Evolutionary conservation across 176 grass and related monocot genomes (phyloP), one percentile per base, ranked within the genome.

Genomic region (Musa acuminata): DNA sequence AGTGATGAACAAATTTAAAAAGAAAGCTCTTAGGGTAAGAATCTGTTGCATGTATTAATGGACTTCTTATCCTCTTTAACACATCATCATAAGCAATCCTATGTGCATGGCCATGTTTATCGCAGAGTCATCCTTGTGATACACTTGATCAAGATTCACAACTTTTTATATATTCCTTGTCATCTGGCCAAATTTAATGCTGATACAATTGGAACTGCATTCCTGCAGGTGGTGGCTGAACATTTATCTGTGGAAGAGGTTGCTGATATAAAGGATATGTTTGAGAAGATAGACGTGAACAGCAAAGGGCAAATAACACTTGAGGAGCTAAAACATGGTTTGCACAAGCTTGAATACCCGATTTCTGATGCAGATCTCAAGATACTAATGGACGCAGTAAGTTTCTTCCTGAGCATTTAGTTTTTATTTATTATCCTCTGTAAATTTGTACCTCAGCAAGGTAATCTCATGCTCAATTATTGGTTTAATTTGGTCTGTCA

Each of bases 1-100:
- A 4, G 62, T 77, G 49, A 77, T 77, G 75, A 77, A 77, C 60
- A 77, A 77, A 65, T 64, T 77, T 52, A 77, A 77, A 63, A 77
- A 65, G 49, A 77, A 22, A 65, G 75, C 75, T 52, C 48, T 77
- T 14, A 77, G 62, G 75, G 75, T 76, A 63, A 21, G 27, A 23
- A 24, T 29, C 51, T 54, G n/a, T 54, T 75, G 22, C 8, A 26
- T 8, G 35, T 11, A 24, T 26, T 25, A 43, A 43, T 27, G 9
- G 57, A 9, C 13, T 17, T 60, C 57, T 49, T 69, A 11, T 11
- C 13, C 14, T 71, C 16, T 25, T 67, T 35, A 26, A 27, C 29
- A 14, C 64, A 4, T 35, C 29, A 8, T 17, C 16, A 69, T 19
- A 43, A 69, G 17, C 17, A 49, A 48, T 69, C 0, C 13, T 69